Evolutionary conservation across 192 early-diverging fungal species (phyloP).

Genomic region (Jimgerdemannia lactiflua): DNA sequence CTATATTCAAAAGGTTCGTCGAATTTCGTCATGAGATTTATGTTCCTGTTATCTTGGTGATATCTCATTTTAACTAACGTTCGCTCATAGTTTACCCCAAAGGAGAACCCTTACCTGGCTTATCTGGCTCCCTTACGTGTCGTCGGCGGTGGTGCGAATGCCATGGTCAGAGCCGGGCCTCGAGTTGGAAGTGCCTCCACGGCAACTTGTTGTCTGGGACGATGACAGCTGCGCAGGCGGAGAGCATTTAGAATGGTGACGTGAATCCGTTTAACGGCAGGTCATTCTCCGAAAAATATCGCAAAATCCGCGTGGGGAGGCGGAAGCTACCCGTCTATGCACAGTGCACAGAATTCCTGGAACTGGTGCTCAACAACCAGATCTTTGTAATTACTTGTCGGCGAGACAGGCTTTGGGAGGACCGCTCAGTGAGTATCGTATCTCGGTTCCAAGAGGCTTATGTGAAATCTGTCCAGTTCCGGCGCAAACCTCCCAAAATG

Average conservation of each 20-base stretch:
- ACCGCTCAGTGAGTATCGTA: slow-evolving; percentile 82
- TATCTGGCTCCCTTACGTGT: slow-evolving; percentile 34
- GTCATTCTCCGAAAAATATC: slow-evolving; percentile 80
- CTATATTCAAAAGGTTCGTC: too few species aligned
- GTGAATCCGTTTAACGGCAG: slow-evolving; percentile 81
- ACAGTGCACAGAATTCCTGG: slow-evolving; percentile 88
- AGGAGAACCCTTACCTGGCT: slow-evolving; percentile 55
- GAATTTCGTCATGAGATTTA: too few species aligned
- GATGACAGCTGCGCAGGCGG: slow-evolving; percentile 87
- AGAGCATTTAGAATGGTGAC: slow-evolving; percentile 65
- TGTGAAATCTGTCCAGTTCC: not conserved
- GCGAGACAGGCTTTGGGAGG: slow-evolving; percentile 97
- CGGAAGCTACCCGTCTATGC: slow-evolving; percentile 92
- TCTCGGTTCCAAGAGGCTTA: not conserved
- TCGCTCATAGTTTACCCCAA: too few species aligned
- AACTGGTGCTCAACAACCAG: slow-evolving; percentile 92
- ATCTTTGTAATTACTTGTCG: slow-evolving; percentile 93
- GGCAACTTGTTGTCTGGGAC: slow-evolving; percentile 59
- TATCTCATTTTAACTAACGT: too few species aligned
- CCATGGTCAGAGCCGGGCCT: not conserved
- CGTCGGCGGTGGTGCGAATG: too few species aligned
- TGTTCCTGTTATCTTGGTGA: too few species aligned
- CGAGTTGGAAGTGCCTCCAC: slow-evolving; percentile 22
- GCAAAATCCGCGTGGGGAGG: slow-evolving; percentile 80
- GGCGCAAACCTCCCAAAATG: too few species aligned